phyloP scores from a whole-genome alignment of 225 moss, liverwort and hornwort species.

The Anthoceros angustus region DNA sequence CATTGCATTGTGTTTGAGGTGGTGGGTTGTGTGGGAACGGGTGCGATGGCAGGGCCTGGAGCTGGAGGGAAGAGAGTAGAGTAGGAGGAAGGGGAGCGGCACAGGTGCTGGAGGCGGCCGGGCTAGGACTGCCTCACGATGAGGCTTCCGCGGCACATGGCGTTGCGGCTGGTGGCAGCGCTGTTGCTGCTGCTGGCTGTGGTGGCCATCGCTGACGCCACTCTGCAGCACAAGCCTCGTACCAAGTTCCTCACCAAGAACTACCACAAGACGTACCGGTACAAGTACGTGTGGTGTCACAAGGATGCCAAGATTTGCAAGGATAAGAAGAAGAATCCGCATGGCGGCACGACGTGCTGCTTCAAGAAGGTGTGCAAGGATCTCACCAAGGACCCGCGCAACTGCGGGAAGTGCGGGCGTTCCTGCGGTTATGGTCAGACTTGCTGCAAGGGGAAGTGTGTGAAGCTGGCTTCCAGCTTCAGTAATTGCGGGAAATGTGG shows the following conservation, averaged over 20 bases:
- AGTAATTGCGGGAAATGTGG: constrained; percentile 8
- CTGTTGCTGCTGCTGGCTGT: neutral
- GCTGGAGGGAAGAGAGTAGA: no score
- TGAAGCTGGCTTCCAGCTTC: neutral
- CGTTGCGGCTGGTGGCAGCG: neutral
- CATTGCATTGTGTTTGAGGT: neutral
- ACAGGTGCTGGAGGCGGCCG: neutral
- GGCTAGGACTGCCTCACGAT: neutral
- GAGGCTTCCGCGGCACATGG: neutral
- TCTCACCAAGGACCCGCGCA: neutral
- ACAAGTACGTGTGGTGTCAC: neutral
- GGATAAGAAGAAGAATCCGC: constrained; percentile 8
- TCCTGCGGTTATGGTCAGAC: neutral
- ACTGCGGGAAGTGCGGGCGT: constrained; percentile 6
- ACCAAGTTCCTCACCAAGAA: neutral
- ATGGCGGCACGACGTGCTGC: constrained; percentile 7
- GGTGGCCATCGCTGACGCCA: neutral
- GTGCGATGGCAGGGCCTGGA: no score
- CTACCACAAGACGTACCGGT: neutral
- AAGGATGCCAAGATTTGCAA: constrained; percentile 1
- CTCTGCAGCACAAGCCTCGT: neutral
- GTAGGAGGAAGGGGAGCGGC: neutral
- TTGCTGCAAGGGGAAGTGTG: constrained; percentile 10
- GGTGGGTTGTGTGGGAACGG: no score
- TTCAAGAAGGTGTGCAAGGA: constrained; percentile 5